Evolutionary conservation across 1,284 basidiomycete species (phyloP).

Genomic region (Cystobasidiaceae sp.): DNA sequence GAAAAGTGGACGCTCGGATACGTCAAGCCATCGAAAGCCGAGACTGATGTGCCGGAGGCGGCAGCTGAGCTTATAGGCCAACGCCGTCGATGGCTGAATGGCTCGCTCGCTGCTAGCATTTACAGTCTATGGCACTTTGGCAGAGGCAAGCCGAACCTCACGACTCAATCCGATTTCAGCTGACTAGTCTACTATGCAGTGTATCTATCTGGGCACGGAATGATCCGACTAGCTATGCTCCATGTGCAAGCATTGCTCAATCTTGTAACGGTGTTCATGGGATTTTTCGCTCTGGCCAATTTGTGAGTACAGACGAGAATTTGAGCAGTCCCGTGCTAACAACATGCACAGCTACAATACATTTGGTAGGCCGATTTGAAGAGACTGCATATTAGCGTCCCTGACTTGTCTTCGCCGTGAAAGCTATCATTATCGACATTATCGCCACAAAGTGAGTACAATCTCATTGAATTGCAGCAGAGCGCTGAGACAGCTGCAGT

Average conservation of each 20-base stretch:
- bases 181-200: constrained; percentile 51
- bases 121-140: constrained; percentile 91
- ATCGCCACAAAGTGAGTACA: constrained; percentile 11
- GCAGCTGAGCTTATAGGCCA: constrained; percentile 63
- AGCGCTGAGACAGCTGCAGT: too few species aligned
- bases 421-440: constrained; percentile 33
- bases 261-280: constrained; percentile 40
- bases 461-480: neutral
- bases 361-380: neutral
- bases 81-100: constrained; percentile 66
- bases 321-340: neutral
- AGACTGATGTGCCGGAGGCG: constrained; percentile 42
- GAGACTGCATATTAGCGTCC: neutral
- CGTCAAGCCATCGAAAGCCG: constrained; percentile 32
- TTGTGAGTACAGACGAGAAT: constrained; percentile 5
- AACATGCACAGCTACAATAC: constrained; percentile 17
- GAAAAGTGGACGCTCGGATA: constrained; percentile 52
- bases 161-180: neutral
- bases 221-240: constrained; percentile 58
- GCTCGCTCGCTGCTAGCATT: constrained; percentile 91
- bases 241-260: constrained; percentile 76
- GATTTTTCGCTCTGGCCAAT: constrained; percentile 45
- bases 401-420: neutral
- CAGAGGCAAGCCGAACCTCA: constrained; percentile 1
- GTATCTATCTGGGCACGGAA: constrained; percentile 70